These are phyloP conservation scores for Trichoderma gamsii DNA, from an alignment of 495 filamentous ascomycete species.

Conservation along the genomic window DNA sequence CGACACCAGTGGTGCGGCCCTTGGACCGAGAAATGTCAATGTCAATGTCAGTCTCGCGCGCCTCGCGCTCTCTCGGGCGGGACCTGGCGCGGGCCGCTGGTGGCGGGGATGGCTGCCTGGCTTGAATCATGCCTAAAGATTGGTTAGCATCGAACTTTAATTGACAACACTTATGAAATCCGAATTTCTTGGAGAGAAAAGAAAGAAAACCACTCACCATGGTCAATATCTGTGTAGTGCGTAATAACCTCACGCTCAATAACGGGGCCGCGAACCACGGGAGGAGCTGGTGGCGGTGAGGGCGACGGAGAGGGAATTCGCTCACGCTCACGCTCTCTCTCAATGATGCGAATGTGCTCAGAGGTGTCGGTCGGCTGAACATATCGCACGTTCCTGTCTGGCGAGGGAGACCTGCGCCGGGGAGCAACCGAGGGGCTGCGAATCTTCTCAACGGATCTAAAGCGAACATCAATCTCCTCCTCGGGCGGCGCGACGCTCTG, in stretches of 20 bases:
- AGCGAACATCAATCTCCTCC: conserved; percentile 27
- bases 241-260: conserved; percentile 79
- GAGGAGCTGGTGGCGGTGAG: conserved; percentile 47
- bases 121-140: conserved; percentile 35
- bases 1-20: conserved; percentile 45
- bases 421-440: conserved; percentile 21
- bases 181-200: not conserved
- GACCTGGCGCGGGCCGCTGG: conserved; percentile 35
- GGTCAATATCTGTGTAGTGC: conserved; percentile 81
- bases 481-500: conserved; percentile 31
- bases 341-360: conserved; percentile 33
- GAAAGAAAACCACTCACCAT: conserved; percentile 51
- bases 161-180: not conserved
- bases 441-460: conserved; percentile 23
- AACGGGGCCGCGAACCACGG: conserved; percentile 57
- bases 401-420: conserved; percentile 22
- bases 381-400: conserved; percentile 1
- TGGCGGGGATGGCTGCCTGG: conserved; percentile 41
- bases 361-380: conserved; percentile 7
- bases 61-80: conserved; percentile 18
- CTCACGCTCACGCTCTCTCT: conserved; percentile 39
- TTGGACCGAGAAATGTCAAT: conserved; percentile 48
- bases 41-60: conserved; percentile 47
- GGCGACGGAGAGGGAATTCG: conserved; percentile 43
- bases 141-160: conserved; percentile 18